Percentiles rank a stretch among this genome's conserved stretches.
Evolutionary conservation across 768 basidiomycete genomes (phyloP).

Genomic region (Calocybe cyanea): DNA sequence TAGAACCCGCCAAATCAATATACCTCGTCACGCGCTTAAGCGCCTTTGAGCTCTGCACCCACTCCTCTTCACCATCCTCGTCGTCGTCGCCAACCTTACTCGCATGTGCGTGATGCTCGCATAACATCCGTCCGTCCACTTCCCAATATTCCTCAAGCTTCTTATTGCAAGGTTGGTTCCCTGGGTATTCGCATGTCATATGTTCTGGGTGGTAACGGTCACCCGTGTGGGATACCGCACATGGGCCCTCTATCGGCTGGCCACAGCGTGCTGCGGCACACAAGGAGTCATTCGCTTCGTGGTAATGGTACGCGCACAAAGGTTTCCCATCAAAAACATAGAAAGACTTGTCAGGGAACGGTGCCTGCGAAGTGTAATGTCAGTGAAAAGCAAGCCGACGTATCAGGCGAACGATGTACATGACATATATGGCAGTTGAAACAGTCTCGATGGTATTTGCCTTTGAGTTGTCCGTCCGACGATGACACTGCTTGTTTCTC

Average conservation of each 20-base stretch:
- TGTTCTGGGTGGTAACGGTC: conserved; percentile 88
- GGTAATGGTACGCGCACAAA: conserved; percentile 89
- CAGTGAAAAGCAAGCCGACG: conserved; percentile 1
- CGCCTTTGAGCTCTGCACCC: conserved; percentile 45
- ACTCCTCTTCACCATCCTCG: conserved; percentile 25
- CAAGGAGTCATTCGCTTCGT: conserved; percentile 85
- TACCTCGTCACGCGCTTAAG: conserved; percentile 78
- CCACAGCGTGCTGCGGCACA: conserved; percentile 78
- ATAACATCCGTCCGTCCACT: conserved; percentile 79
- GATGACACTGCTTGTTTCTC: conserved; percentile 91
- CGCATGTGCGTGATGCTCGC: conserved; percentile 72
- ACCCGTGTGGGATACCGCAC: conserved; percentile 80
- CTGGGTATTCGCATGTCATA: conserved; percentile 73
- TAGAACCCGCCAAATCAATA: conserved; percentile 58
- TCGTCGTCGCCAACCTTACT: conserved; percentile 22
- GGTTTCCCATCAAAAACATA: conserved; percentile 91
- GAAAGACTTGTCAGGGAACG: conserved; percentile 89
- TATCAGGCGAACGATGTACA: conserved; percentile 34
- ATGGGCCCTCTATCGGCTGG: conserved; percentile 90
- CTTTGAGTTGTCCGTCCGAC: conserved; percentile 90
- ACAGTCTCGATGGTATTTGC: conserved; percentile 91
- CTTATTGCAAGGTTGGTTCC: conserved; percentile 45
- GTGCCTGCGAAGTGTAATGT: conserved; percentile 45
- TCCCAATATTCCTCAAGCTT: conserved; percentile 85
- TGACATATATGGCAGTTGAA: conserved; percentile 87